phyloP scores from a whole-genome alignment of 1,284 basidiomycete genomes.

The Cryptococcus floricola region DNA sequence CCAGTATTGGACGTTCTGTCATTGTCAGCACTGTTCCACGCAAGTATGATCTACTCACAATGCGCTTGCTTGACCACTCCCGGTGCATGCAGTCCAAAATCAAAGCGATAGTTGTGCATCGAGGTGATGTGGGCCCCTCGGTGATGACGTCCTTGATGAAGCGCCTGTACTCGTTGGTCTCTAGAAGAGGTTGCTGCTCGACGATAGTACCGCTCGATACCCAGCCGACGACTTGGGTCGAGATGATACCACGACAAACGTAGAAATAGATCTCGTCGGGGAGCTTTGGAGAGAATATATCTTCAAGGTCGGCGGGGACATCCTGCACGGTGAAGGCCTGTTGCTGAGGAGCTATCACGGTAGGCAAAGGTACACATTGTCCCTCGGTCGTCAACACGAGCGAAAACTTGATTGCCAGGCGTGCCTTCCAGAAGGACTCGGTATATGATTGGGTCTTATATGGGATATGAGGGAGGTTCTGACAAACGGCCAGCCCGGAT shows the following conservation, averaged over 20 bases:
- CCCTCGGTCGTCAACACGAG: slow-evolving; percentile 90
- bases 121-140: slow-evolving; percentile 83
- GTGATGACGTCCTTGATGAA: slow-evolving; percentile 96
- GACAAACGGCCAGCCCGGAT: slow-evolving; percentile 74
- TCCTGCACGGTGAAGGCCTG: slow-evolving; percentile 67
- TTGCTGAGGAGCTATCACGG: slow-evolving; percentile 59
- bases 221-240: slow-evolving; percentile 83
- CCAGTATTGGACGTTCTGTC: slow-evolving; percentile 51
- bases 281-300: slow-evolving; percentile 89
- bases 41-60: slow-evolving; percentile 46
- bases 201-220: slow-evolving; percentile 74
- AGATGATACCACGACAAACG: slow-evolving; percentile 84
- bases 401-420: slow-evolving; percentile 88
- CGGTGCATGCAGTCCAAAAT: slow-evolving; percentile 69
- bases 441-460: slow-evolving; percentile 54
- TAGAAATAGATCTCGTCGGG: slow-evolving; percentile 98
- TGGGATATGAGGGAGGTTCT: slow-evolving; percentile 63
- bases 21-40: slow-evolving; percentile 1
- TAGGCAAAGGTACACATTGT: slow-evolving; percentile 76
- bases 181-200: slow-evolving; percentile 87
- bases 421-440: slow-evolving; percentile 84
- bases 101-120: slow-evolving; percentile 83
- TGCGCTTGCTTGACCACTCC: slow-evolving; percentile 69
- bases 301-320: slow-evolving; percentile 85
- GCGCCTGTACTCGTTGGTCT: slow-evolving; percentile 86